phyloP scores from a whole-genome alignment of 441 rosid species.

The Lepidium campestre region DNA sequence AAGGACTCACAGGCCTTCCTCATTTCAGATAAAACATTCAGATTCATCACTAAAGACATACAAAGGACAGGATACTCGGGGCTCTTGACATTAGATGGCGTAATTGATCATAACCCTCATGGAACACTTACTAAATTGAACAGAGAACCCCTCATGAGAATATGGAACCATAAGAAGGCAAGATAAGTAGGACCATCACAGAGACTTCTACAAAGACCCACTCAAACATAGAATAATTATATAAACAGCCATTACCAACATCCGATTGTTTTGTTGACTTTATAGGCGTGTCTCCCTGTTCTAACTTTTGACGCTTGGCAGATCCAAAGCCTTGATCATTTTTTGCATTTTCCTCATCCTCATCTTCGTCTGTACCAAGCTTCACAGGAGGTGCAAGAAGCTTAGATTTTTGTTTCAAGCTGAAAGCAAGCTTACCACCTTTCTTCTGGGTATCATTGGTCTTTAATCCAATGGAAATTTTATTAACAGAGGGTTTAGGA shows the following conservation, averaged over 20 bases:
- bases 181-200: slow-evolving; percentile 14
- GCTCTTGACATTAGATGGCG: not conserved
- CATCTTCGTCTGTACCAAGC: slow-evolving; percentile 84
- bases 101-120: not conserved
- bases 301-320: slow-evolving; percentile 68
- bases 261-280: slow-evolving; percentile 42
- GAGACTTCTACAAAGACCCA: slow-evolving; percentile 18
- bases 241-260: slow-evolving; percentile 82
- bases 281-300: slow-evolving; percentile 38
- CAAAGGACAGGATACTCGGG: not conserved
- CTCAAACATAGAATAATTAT: slow-evolving; percentile 24
- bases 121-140: not conserved
- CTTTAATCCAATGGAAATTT: slow-evolving; percentile 43
- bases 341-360: slow-evolving; percentile 49
- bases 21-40: slow-evolving; percentile 15
- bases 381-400: slow-evolving; percentile 75
- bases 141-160: not conserved
- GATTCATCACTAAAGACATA: not conserved
- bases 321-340: slow-evolving; percentile 41
- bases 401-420: slow-evolving; percentile 92
- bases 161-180: not conserved
- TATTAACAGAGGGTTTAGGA: slow-evolving; percentile 40
- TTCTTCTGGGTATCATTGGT: slow-evolving; percentile 44
- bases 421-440: slow-evolving; percentile 90
- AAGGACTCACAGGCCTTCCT: not conserved